phyloP scores from a whole-genome alignment of 164 flowering plant genomes.

The Liquidambar formosana region DNA sequence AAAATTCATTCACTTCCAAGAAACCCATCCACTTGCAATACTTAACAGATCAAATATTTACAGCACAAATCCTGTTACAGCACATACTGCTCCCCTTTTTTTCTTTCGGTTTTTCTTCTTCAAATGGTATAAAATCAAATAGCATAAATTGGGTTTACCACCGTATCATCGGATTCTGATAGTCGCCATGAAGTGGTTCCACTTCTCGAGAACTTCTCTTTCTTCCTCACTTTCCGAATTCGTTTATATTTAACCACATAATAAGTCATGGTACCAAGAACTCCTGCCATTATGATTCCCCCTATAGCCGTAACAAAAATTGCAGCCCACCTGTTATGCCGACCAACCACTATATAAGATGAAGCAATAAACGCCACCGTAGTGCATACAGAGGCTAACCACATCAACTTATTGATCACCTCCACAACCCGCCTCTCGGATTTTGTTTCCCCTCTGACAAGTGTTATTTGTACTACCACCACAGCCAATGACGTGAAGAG shows the following conservation, averaged over 20 bases:
- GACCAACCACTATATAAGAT: conserved; percentile 72
- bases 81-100: not conserved
- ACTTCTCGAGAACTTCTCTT: conserved; percentile 27
- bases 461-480: conserved; percentile 75
- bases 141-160: conserved; percentile 41
- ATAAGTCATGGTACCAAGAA: conserved; percentile 70
- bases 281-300: conserved; percentile 63
- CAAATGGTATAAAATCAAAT: conserved; percentile 23
- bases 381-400: conserved; percentile 82
- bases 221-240: conserved; percentile 43
- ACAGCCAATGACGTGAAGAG: conserved; percentile 83
- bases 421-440: conserved; percentile 64
- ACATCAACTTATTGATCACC: conserved; percentile 82
- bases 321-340: conserved; percentile 55
- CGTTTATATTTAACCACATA: conserved; percentile 55
- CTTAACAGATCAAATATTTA: not conserved
- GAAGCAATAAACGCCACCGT: conserved; percentile 67
- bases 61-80: not conserved
- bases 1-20: not conserved
- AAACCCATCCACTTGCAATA: not conserved
- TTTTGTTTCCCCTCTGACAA: conserved; percentile 77
- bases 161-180: conserved; percentile 32
- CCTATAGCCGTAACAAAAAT: conserved; percentile 58
- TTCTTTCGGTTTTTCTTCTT: not conserved
- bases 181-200: conserved; percentile 19